Percentiles rank a stretch among this genome's conserved stretches.
Evolutionary conservation across 148 eudicot genomes (phyloP).

Genomic region (Rhododendron griersonianum): DNA sequence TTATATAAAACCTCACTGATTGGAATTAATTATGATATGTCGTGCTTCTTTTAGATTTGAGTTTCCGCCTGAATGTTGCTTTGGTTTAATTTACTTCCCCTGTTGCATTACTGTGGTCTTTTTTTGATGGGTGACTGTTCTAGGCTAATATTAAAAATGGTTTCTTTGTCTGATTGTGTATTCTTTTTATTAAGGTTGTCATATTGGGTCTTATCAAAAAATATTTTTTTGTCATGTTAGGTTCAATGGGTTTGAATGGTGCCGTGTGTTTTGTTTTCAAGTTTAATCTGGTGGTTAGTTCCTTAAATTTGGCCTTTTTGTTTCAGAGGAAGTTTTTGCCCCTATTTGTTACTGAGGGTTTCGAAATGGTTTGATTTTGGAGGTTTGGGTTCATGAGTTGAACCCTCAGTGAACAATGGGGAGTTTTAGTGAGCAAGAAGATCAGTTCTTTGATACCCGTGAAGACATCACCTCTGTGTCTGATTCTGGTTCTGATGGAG

Average conservation of each 20-base stretch:
- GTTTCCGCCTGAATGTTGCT: background rate
- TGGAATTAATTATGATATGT: background rate
- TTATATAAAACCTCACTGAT: background rate
- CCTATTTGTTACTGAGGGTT: no score
- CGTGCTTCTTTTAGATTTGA: background rate
- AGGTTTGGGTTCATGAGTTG: conserved; percentile 26
- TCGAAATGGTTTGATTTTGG: no score
- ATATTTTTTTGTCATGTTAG: conserved; percentile 6
- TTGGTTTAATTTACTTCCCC: background rate
- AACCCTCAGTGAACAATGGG: no score
- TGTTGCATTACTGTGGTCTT: conserved; percentile 14
- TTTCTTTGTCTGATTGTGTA: background rate
- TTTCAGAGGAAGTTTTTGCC: conserved; percentile 19
- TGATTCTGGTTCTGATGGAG: conserved; percentile 8
- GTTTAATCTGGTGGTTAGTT: conserved; percentile 26
- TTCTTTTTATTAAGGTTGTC: conserved; percentile 8
- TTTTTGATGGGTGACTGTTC: conserved; percentile 1
- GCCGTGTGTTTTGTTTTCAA: conserved; percentile 33
- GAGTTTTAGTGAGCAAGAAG: no score
- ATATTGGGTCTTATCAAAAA: background rate
- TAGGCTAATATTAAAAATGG: background rate
- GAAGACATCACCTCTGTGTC: background rate
- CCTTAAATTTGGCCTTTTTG: conserved; percentile 2
- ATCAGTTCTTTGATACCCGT: no score
- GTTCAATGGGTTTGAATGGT: conserved; percentile 52